Evolutionary conservation across 441 rosid genomes (phyloP).

Genomic region (Erodium moschatum): DNA sequence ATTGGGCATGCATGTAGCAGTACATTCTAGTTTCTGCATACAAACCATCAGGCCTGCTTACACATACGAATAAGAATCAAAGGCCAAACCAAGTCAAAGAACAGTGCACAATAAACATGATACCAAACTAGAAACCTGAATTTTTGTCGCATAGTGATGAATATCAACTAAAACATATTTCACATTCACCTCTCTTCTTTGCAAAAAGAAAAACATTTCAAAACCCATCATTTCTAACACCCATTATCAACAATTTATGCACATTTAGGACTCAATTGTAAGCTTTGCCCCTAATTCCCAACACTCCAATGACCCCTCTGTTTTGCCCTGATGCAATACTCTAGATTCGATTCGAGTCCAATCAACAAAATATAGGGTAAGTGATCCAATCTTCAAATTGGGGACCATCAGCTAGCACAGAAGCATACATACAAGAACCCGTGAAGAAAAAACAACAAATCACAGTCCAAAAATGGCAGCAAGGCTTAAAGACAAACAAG

Average conservation of each 20-base stretch:
- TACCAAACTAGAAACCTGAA: too few relatives aligned
- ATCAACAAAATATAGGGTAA: neutral
- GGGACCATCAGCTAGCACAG: neutral
- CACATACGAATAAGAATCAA: neutral
- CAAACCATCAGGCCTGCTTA: neutral
- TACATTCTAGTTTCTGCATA: neutral
- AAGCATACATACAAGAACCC: conserved; percentile 1
- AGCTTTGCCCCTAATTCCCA: neutral
- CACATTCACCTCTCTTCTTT: too few relatives aligned
- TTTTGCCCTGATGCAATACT: too few relatives aligned
- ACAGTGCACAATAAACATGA: too few relatives aligned
- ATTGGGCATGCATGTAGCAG: neutral
- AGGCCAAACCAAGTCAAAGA: neutral
- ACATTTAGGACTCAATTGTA: neutral
- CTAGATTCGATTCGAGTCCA: neutral
- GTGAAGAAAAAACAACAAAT: neutral
- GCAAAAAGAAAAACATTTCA: neutral
- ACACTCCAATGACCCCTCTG: too few relatives aligned
- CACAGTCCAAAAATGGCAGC: neutral
- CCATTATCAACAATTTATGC: neutral
- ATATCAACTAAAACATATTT: neutral
- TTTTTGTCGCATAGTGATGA: neutral
- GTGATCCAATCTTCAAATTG: neutral
- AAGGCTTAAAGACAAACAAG: neutral
- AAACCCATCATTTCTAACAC: neutral